Evolutionary conservation across 345 rosid species (phyloP).

Genomic region (Syzygium aqueum): DNA sequence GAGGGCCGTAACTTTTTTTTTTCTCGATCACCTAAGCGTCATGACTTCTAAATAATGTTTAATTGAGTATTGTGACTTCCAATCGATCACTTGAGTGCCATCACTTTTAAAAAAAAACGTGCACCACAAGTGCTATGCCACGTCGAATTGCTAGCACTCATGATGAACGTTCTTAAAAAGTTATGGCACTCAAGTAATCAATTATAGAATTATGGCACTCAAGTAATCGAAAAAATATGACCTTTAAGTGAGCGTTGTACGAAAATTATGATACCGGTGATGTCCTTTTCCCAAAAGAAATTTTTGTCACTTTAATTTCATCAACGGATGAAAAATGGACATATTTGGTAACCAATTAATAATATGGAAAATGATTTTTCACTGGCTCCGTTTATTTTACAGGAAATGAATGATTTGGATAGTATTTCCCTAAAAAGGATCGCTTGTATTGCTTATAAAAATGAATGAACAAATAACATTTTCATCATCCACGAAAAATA

Average conservation of each 20-base stretch:
- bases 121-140: background rate
- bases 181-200: background rate
- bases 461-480: background rate
- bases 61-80: background rate
- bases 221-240: background rate
- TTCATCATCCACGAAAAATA: background rate
- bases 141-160: background rate
- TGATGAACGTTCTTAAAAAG: background rate
- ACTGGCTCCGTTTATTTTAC: rapidly evolving
- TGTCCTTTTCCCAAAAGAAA: too few species aligned
- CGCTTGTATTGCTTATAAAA: background rate
- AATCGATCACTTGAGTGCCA: background rate
- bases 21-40: background rate
- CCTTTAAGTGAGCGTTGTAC: too few species aligned
- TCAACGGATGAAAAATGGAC: background rate
- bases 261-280: too few species aligned
- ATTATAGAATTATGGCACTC: background rate
- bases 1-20: background rate
- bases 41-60: background rate
- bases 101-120: background rate
- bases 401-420: background rate
- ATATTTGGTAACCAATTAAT: background rate
- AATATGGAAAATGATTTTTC: background rate
- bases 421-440: background rate
- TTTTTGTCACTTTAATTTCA: too few species aligned